A percentile compares a stretch with the other conserved stretches of the same genome.
phyloP scores from a whole-genome alignment of 305 asterid genomes.

The Andrographis paniculata region DNA sequence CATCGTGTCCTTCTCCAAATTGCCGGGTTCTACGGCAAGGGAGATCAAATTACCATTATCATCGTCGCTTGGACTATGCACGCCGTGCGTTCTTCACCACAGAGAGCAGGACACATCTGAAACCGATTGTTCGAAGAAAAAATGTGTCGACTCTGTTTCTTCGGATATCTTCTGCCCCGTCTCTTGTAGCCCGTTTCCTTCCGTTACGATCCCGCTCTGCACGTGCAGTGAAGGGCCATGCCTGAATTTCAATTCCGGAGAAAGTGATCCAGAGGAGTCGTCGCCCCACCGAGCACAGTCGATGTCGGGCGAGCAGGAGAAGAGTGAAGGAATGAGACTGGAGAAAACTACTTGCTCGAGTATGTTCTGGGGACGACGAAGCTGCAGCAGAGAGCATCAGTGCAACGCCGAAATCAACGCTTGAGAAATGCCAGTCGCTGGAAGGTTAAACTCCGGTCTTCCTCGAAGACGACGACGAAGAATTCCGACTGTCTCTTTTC shows the following conservation, averaged over 20 bases:
- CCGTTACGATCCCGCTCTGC: conserved; percentile 67
- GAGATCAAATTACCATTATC: conserved; percentile 49
- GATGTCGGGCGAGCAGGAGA: conserved; percentile 33
- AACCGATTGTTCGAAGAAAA: conserved; percentile 38
- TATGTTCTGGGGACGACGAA: conserved; percentile 83
- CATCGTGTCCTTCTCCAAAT: conserved; percentile 42
- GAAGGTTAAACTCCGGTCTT: too few relatives aligned
- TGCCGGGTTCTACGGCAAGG: conserved; percentile 40
- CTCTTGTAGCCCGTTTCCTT: conserved; percentile 83
- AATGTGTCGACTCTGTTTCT: conserved; percentile 45
- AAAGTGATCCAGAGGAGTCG: conserved; percentile 31
- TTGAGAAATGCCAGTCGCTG: conserved; percentile 15
- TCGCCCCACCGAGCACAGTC: conserved; percentile 41
- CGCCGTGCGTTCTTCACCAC: conserved; percentile 73
- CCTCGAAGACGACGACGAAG: too few relatives aligned
- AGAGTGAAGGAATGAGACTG: conserved; percentile 45
- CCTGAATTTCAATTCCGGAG: conserved; percentile 48
- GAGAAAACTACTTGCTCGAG: conserved; percentile 60
- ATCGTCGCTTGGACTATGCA: conserved; percentile 58
- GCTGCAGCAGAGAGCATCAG: conserved; percentile 83
- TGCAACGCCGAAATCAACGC: conserved; percentile 81
- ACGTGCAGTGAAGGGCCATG: conserved; percentile 67
- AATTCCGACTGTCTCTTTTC: too few relatives aligned
- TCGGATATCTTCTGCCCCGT: conserved; percentile 63
- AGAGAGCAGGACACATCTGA: conserved; percentile 54